phyloP scores from a whole-genome alignment of 108 stramenopile genomes.

The Stephanodiscus minutulus region DNA sequence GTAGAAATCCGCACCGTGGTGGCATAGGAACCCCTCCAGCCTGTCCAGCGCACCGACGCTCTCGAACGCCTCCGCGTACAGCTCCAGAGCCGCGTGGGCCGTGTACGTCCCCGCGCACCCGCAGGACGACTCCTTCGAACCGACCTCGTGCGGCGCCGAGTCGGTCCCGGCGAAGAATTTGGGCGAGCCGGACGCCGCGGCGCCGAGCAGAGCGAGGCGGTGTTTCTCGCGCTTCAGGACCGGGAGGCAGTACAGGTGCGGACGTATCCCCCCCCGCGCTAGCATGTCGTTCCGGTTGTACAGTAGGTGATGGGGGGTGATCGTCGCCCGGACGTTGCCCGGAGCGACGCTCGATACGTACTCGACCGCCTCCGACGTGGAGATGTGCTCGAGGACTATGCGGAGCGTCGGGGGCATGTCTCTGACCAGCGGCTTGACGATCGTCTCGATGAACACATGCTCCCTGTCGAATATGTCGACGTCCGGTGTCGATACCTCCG shows the following conservation, averaged over 20 bases:
- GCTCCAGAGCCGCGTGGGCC: constrained; percentile 92
- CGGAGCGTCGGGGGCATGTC: constrained; percentile 85
- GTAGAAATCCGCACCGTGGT: constrained; percentile 94
- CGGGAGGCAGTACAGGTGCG: constrained; percentile 98
- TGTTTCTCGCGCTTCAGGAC: constrained; percentile 97
- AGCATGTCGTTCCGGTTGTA: constrained; percentile 96
- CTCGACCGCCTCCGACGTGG: constrained; percentile 90
- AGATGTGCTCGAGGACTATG: constrained; percentile 98
- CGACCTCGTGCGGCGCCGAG: constrained; percentile 92
- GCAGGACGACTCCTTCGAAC: constrained; percentile 83
- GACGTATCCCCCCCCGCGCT: constrained; percentile 94
- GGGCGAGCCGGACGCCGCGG: constrained; percentile 85
- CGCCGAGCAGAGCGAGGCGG: constrained; percentile 88
- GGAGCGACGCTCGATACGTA: constrained; percentile 74
- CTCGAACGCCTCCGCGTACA: constrained; percentile 97
- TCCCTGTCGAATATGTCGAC: constrained; percentile 99
- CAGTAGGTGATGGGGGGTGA: constrained; percentile 97
- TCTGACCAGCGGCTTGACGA: constrained; percentile 87
- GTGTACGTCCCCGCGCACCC: constrained; percentile 98
- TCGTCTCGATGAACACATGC: constrained; percentile 90
- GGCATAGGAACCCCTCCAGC: constrained; percentile 88
- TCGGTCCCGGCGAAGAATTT: constrained; percentile 99
- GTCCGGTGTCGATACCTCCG: constrained; percentile 91
- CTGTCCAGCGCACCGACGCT: constrained; percentile 82
- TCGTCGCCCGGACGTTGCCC: constrained; percentile 92